Base-by-base conservation (phyloP, 1,139 yeast species). In the Sugiyamaella grinbergsii region DNA sequence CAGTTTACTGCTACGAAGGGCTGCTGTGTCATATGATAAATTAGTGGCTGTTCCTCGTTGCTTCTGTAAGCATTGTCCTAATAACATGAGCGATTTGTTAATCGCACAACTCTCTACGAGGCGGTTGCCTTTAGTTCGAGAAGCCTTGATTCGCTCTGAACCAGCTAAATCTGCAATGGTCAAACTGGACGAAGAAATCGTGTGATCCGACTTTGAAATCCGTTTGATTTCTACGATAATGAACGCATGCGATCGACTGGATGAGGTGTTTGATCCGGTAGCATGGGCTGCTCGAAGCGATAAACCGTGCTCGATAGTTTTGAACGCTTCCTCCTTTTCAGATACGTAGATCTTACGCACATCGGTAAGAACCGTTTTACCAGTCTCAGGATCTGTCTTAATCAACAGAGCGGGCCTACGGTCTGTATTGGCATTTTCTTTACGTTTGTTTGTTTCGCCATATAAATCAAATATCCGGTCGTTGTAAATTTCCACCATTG, bases 161-260 rank as follows among this genome's bases (percentile, higher is more conserved):
- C 81, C 80, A 0, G 81, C 80, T 23, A 78, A 58, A 54, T 78
- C 82, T 0, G 76, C 78, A 44, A 78, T 62, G 0, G 77, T 73
- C 34, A 78, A 61, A 5, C 59, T 53, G 1, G 66, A 50, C 8
- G 58, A 46, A n/a, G 49, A 33, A 13, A 49, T 38, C 10, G 32
- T 11, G 1, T 23, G 13, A 18, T 40, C 47, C 16, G 58, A 47
- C 24, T 29, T 19, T 54, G 70, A 15, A 52, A 58, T 53, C 15
- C 56, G 52, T 48, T 61, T 63, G 34, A 67, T 48, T 45, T 73
- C 74, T 42, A 73, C 60, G 32, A 63, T 63, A 2, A 70, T 62
- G 46, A 74, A 69, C 5, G 74, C 67, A 56, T 74, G 78, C 0
- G 76, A 72, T 47, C 77, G 62, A 24, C 71, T 64, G 8, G 72